Evolutionary conservation across 352 stramenopile genomes (phyloP), one percentile per base, ranked within the genome.

Genomic region (Pythium grandisporangium): DNA sequence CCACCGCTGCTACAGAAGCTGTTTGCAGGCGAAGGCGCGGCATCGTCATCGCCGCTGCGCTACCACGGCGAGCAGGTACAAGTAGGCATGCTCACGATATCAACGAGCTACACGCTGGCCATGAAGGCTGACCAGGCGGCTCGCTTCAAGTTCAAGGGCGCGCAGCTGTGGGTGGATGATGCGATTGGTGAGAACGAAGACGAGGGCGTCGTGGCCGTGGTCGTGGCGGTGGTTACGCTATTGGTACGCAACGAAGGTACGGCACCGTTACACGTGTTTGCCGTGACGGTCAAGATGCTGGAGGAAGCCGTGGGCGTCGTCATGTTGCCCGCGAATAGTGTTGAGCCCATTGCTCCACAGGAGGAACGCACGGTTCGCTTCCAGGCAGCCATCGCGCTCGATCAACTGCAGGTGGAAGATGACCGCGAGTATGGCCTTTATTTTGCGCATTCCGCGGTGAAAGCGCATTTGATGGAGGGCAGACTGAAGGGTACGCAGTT

Each of bases 391-490:
- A 8, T 37, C 34, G 4, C 42, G 63, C 24, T 53, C 30, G n/a
- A 12, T 17, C 16, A 45, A 30, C 12, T 54, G 44, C 21, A 51
- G 11, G 6, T 20, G 26, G 36, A 51, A 22, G 30, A 55, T 69
- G n/a, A n/a, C n/a, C 29, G 47, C 45, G n/a, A 42, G 5, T 83
- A 76, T 35, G 33, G 40, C 5, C 26, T 86, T 29, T 86, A 84
- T 45, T 69, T 86, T 42, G 78, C 66, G 3, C 73, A 86, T 45
- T 77, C 55, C n/a, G 68, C 67, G 7, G 65, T 72, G 24, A 60
- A 65, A 16, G 62, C 63, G 5, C 73, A 86, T 37, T 21, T 67
- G 11, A 66, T 82, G 42, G 59, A 76, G 42, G 73, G 65, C 0
- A 39, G 50, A 36, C 42, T 86, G 10, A 35, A 68, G 16, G 58